Conservation (phyloP, 371 early-diverging fungal genomes). For the Mortierella sp. region DNA sequence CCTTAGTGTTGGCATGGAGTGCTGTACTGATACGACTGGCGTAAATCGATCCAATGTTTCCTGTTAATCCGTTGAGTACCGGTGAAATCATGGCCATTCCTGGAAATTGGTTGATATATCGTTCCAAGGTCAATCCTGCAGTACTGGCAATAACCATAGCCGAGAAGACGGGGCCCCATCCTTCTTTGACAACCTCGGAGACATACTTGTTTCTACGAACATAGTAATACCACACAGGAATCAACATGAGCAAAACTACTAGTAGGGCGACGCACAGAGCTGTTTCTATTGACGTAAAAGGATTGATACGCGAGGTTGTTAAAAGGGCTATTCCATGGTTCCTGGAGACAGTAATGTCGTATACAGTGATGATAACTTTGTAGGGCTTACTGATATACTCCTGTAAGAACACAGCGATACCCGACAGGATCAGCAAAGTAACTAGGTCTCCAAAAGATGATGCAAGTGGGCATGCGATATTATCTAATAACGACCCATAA, state of each 20-base stretch:
- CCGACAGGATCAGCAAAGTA: slow-evolving; percentile 73
- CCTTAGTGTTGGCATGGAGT: slow-evolving; percentile 70
- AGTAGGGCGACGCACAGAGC: slow-evolving; percentile 64
- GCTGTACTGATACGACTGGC: slow-evolving; percentile 85
- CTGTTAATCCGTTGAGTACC: slow-evolving; percentile 81
- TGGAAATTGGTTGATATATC: slow-evolving; percentile 77
- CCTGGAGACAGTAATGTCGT: no score
- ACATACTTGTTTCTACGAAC: slow-evolving; percentile 74
- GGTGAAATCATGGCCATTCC: slow-evolving; percentile 84
- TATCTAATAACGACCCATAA: slow-evolving; percentile 50
- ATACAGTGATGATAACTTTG: neutral
- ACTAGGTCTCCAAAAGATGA: slow-evolving; percentile 83
- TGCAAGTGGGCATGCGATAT: slow-evolving; percentile 78
- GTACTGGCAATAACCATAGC: slow-evolving; percentile 86
- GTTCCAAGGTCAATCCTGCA: slow-evolving; percentile 84
- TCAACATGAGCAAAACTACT: slow-evolving; percentile 59
- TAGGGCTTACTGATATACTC: slow-evolving; percentile 61
- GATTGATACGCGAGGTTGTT: neutral
- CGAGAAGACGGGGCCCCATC: slow-evolving; percentile 82
- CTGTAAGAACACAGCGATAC: slow-evolving; percentile 63
- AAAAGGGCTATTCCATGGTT: no score
- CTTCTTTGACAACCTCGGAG: slow-evolving; percentile 71
- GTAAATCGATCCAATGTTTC: slow-evolving; percentile 88
- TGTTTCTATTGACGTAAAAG: slow-evolving; percentile 44
- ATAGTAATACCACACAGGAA: slow-evolving; percentile 68